These are phyloP conservation scores for Salinomyces thailandicus DNA, from an alignment of 2,329 filamentous ascomycete genomes.

Conservation along the genomic window DNA sequence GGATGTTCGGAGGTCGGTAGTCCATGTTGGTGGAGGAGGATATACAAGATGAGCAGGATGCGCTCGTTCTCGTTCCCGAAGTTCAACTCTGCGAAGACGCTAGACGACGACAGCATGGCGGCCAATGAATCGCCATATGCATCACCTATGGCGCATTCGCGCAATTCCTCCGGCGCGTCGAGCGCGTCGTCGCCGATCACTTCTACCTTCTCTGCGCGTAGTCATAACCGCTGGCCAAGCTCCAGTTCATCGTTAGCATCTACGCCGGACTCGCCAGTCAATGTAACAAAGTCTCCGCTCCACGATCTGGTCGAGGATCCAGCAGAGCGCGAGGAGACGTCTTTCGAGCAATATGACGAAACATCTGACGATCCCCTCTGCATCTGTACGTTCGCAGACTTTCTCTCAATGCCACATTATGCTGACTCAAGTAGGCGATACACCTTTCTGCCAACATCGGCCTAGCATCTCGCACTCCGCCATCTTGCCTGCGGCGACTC, in stretches of 20 bases:
- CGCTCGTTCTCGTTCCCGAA: conserved; percentile 20
- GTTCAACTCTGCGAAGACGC: conserved; percentile 11
- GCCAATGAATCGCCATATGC: conserved; percentile 16
- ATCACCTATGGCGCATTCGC: conserved; percentile 22
- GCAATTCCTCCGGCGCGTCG: conserved; percentile 36
- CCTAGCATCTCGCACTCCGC: conserved; percentile 2
- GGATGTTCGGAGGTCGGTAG: conserved; percentile 16
- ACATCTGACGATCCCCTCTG: conserved; percentile 44
- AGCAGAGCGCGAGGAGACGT: conserved; percentile 54
- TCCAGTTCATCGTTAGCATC: conserved; percentile 70
- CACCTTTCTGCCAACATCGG: conserved; percentile 48
- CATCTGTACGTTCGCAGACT: conserved; percentile 53
- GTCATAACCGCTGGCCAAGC: conserved; percentile 57
- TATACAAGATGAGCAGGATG: conserved; percentile 20
- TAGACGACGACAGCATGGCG: conserved; percentile 13
- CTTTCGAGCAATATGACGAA: conserved; percentile 28
- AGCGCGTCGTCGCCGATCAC: conserved; percentile 61
- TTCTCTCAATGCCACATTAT: not conserved
- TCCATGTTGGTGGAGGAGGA: conserved; percentile 3
- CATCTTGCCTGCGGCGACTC: conserved; percentile 6
- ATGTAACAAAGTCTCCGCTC: conserved; percentile 27
- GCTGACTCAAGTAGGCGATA: conserved; percentile 43
- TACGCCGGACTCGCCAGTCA: conserved; percentile 47
- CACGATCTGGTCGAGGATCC: conserved; percentile 81
- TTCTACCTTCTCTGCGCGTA: conserved; percentile 55